Base-by-base conservation (phyloP, 805 yeast genomes). In the Maudiozyma serrabonitensis region DNA sequence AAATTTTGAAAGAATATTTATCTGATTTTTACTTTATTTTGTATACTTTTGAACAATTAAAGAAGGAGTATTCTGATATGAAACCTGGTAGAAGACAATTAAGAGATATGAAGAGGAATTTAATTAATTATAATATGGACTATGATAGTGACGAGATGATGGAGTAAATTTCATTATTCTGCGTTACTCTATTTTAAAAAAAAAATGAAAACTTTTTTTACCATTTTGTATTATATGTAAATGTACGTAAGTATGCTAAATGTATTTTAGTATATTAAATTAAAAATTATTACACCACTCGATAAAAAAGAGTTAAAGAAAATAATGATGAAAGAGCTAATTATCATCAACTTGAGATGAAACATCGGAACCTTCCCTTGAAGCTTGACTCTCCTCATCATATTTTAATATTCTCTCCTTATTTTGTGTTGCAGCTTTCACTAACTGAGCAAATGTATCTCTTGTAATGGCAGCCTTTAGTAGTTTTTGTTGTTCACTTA, bases 401-500 rank as follows among this genome's bases (percentile, higher is more conserved):
- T 15, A 50, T 19, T 57, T 57, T 42, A 56, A 32, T 2, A 67
- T 62, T 32, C 64, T 60, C 11, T 80, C 81, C 61, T 77, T 79
- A 56, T 82, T 79, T 46, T 77, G 70, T 23, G 77, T 70, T 0
- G 87, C 90, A 0, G 87, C 81, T 47, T 71, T 73, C 3, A 84
- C 91, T 56, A 84, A 77, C 60, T 81, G 87, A 32, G 80, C 82
- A 67, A 84, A 82, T 2, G 83, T 77, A 49, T 70, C 70, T 18
- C 74, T 69, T 7, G 77, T 72, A 47, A 76, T 55, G 11, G 65
- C 62, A 19, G 74, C 68, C 57, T 72, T 74, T 12, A 58, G 32
- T 34, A 52, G 57, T 23, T 52, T 51, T 23, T 46, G 50, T 28
- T 46, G 39, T 16, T 48, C 49, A 13, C 56, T 34, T 41, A 52